Evolutionary conservation across 805 yeast species (phyloP).

Genomic region (Teunomyces tritomae): DNA sequence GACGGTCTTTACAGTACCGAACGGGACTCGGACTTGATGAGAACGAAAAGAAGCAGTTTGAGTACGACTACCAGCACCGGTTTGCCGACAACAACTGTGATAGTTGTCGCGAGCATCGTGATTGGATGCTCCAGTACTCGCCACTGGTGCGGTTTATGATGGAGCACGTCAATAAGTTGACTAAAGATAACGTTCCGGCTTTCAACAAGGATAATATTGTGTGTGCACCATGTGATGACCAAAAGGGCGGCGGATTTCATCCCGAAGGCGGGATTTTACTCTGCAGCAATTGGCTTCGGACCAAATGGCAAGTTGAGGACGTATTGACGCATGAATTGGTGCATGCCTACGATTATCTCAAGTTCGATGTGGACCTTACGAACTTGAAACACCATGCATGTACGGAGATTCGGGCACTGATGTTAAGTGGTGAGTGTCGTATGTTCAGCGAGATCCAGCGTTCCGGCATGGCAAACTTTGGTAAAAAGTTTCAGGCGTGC

Average conservation of each 20-base stretch:
- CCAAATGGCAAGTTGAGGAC: slow-evolving; percentile 83
- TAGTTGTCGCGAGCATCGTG: slow-evolving; percentile 69
- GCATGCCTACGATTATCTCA: slow-evolving; percentile 88
- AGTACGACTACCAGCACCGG: slow-evolving; percentile 49
- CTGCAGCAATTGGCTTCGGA: slow-evolving; percentile 77
- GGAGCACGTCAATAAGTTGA: slow-evolving; percentile 71
- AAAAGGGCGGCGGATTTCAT: slow-evolving; percentile 86
- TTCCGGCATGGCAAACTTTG: slow-evolving; percentile 51
- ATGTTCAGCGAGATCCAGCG: slow-evolving; percentile 77
- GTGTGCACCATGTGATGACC: slow-evolving; percentile 83
- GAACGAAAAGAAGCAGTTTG: slow-evolving; percentile 54
- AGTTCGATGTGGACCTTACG: slow-evolving; percentile 83
- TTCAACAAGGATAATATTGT: slow-evolving; percentile 52
- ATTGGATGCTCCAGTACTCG: slow-evolving; percentile 75
- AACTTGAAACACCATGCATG: slow-evolving; percentile 94
- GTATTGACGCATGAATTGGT: slow-evolving; percentile 89
- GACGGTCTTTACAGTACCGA: slow-evolving; percentile 64
- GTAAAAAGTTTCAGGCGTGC: slow-evolving; percentile 86
- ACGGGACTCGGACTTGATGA: slow-evolving; percentile 65
- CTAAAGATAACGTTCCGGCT: slow-evolving; percentile 36
- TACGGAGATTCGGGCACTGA: slow-evolving; percentile 91
- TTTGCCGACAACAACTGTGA: slow-evolving; percentile 54
- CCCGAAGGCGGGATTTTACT: slow-evolving; percentile 84
- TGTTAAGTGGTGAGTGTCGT: slow-evolving; percentile 92
- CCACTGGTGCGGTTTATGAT: slow-evolving; percentile 87